These are phyloP conservation scores for Fusarium neocosmosporiellum DNA, from an alignment of 2,329 filamentous ascomycete genomes.

Conservation along the genomic window DNA sequence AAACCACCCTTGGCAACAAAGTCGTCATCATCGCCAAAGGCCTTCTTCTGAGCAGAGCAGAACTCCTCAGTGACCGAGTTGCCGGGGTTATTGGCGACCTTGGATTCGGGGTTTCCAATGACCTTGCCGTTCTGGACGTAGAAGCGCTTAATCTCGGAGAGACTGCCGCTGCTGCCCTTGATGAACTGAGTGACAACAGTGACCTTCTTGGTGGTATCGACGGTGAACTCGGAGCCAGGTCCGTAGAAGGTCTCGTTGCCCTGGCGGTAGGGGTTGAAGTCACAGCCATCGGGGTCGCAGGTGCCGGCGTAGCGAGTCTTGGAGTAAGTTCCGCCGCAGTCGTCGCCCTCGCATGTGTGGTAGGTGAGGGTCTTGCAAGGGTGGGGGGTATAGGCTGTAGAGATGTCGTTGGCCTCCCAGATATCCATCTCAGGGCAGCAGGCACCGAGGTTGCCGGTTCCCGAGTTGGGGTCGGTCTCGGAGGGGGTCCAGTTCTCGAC, in stretches of 20 bases:
- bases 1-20: conserved; percentile 69
- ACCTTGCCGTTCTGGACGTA: conserved; percentile 72
- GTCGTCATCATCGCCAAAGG: conserved; percentile 64
- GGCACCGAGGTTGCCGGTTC: conserved; percentile 60
- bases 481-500: conserved; percentile 62
- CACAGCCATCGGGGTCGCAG: conserved; percentile 76
- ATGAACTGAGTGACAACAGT: conserved; percentile 75
- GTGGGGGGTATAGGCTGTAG: conserved; percentile 72
- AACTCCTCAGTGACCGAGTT: conserved; percentile 66
- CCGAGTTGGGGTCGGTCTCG: conserved; percentile 63
- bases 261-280: conserved; percentile 75
- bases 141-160: conserved; percentile 70
- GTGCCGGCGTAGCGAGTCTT: conserved; percentile 66
- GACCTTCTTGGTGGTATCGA: conserved; percentile 69
- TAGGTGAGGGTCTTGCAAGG: conserved; percentile 65
- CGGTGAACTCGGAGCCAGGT: conserved; percentile 58
- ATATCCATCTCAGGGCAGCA: conserved; percentile 72
- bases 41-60: conserved; percentile 68
- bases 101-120: conserved; percentile 63
- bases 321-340: conserved; percentile 64
- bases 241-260: conserved; percentile 73
- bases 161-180: conserved; percentile 58
- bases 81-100: conserved; percentile 50
- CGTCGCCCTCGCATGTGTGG: conserved; percentile 60
- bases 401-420: conserved; percentile 74